Base-by-base conservation (phyloP, 805 yeast species). In the Limtongia smithiae region DNA sequence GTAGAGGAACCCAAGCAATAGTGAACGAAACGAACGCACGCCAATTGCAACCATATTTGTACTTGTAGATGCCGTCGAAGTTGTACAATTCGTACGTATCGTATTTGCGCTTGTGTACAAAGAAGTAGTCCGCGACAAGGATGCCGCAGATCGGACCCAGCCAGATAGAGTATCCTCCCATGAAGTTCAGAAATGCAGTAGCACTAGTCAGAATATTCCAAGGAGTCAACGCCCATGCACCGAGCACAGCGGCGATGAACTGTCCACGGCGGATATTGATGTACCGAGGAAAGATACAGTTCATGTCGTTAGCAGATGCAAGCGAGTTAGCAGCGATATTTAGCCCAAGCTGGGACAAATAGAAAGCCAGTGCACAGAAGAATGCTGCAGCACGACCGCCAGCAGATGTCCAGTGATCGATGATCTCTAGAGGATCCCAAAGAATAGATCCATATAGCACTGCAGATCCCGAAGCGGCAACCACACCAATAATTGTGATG, bases 201-300 rank as follows among this genome's bases (percentile, higher is more conserved):
- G 74, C 66, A 8, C 70, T 58, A 42, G 68, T 65, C 32, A 68
- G 57, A 45, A 72, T 64, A 18, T 60, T 60, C 76, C 76, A 72
- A 2, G 76, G 76, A 11, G 71, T 64, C 30, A 62, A 30, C 30
- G 61, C 65, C 27, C 70, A 70, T 65, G 62, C 7, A 69, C 65
- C 46, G 18, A 69, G 51, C 28, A 62, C 31, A 30, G 61, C 63
- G 17, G 69, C 70, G 44, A 74, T 56, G 58, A 67, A 65, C 21
- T 77, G 73, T 22, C 81, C 82, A 37, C 78, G 62, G 36, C 65
- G 61, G 41, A 75, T 66, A 62, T 68, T 74, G 52, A 75, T 57
- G 61, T 65, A 74, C 34, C 70, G 67, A 2, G 79, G 79, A 41
- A 72, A 60, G 56, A 74, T 60, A 0, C 75, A 74, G 4, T 76